Base-by-base conservation (phyloP, 352 stramenopile species). In the Phytophthora hibernalis region DNA sequence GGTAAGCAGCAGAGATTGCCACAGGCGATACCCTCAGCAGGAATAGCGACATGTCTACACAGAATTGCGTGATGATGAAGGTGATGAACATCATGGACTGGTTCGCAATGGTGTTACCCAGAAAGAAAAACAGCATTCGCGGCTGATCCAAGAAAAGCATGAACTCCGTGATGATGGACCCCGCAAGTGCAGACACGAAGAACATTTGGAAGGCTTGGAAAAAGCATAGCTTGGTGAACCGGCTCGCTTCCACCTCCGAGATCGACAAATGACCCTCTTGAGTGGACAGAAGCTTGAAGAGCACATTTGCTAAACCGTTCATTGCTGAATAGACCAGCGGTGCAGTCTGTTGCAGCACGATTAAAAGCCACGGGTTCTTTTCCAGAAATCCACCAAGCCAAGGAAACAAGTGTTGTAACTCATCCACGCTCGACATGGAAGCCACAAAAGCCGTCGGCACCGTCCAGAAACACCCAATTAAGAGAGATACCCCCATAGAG, bases 131-230 rank as follows among this genome's bases (percentile, higher is more conserved):
- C 37, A 87, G 55, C 54, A 90, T 71, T 15, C 71, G 79, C 45
- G 85, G 80, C 43, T 92, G 81, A 50, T 94, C 79, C 42, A 90
- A 68, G 38, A 94, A 70, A 12, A 77, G 48, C 47, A 83, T 77
- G 21, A 92, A 74, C 48, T 87, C 73, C 30, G 69, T 75, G 43
- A 92, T 77, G 40, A 90, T 73, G 13, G 85, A 90, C 3, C 85
- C 85, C 5, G 80, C 82, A 9, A 94, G 71, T 18, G 79, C 79
- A 26, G 85, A 85, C 28, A 94, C 83, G 55, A 94, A 94, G 44
- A 94, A 94, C 76, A 91, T 90, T 65, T 92, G 83, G 59, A 94
- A 85, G 26, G 90, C 72, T 64, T 94, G 85, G 54, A 90, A 92
- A 62, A 84, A 87, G 61, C 77, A 84, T 2, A 94, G 68, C 68